Base-by-base conservation (phyloP, 176 grass and related monocot species). In the Alopecurus myosuroides region DNA sequence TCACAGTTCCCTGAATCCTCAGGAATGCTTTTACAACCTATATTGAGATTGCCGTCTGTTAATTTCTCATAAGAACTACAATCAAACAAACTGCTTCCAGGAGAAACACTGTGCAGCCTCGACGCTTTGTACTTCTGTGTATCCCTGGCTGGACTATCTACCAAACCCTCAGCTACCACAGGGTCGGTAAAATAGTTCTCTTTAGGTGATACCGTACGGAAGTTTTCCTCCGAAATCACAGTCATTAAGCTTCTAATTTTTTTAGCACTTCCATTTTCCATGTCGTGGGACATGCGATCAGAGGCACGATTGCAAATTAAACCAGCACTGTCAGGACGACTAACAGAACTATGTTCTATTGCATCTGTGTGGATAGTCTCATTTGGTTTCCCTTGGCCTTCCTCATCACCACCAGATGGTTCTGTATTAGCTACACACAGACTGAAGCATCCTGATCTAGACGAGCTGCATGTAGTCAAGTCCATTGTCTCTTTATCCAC, bases 71-170 rank as follows among this genome's bases (percentile, higher is more conserved):
- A 69, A 77, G 48, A 46, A 53, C 53, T 36, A 26, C 3, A 2
- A 31, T 42, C 45, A 48, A 68, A 77, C 46, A 85, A 53, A 77
- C 7, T n/a, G 51, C 67, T 29, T 69, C 46, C 34, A 85, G 74
- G 62, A 77, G 60, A 77, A 69, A 68, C 45, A 36, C 23, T 56
- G 23, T 40, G 23, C 20, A 17, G 61, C n/a, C 74, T 85, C 23
- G 67, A 56, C 46, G 67, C 20, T 41, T 85, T 77, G 31, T 35
- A 53, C 46, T 40, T 66, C 52, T 56, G 60, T 69, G 33, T 30
- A 67, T 55, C 23, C 55, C 20, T 74, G 52, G 52, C 26, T 31
- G n/a, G 57, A 52, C 30, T 20, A 65, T 20, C 67, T 67, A 56
- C 62, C 60, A 56, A 52, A 41, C 66, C 61, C 26, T 53, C 25